Evolutionary conservation across 2,329 filamentous ascomycete species (phyloP).

Genomic region (Furcasterigmium sp.): DNA sequence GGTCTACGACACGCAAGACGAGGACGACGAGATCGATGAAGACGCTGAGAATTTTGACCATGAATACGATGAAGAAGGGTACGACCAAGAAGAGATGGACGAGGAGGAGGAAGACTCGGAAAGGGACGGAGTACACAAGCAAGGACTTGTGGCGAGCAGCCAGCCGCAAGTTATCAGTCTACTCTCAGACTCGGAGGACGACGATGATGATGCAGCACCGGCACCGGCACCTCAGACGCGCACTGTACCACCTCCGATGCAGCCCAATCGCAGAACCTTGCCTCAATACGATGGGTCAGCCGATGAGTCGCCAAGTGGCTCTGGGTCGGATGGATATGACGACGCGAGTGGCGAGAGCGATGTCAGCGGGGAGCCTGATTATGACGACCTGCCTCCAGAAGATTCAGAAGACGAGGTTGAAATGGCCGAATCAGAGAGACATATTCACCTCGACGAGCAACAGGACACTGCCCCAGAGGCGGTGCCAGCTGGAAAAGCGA

Average conservation of each 20-base stretch:
- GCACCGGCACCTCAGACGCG: not conserved
- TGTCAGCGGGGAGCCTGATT: too few relatives aligned
- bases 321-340: not conserved
- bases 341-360: too few relatives aligned
- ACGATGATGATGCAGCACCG: slow-evolving; percentile 8
- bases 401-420: too few relatives aligned
- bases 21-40: slow-evolving; percentile 9
- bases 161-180: slow-evolving; percentile 10
- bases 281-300: slow-evolving; percentile 8
- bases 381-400: not conserved
- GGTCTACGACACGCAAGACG: slow-evolving; percentile 4
- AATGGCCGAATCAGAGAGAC: too few relatives aligned
- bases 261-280: not conserved
- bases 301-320: slow-evolving; percentile 1
- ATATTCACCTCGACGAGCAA: too few relatives aligned
- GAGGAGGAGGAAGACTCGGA: slow-evolving; percentile 9
- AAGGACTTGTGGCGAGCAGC: not conserved
- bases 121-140: slow-evolving; percentile 5
- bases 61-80: slow-evolving; percentile 11
- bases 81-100: slow-evolving; percentile 9
- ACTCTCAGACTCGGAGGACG: slow-evolving; percentile 12
- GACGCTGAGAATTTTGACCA: slow-evolving; percentile 7
- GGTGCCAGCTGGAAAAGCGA: too few relatives aligned
- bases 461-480: too few relatives aligned
- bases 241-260: not conserved